These are phyloP conservation scores for Pinus tabuliformis DNA, from an alignment of 75 land plant genomes.

Conservation along the genomic window DNA sequence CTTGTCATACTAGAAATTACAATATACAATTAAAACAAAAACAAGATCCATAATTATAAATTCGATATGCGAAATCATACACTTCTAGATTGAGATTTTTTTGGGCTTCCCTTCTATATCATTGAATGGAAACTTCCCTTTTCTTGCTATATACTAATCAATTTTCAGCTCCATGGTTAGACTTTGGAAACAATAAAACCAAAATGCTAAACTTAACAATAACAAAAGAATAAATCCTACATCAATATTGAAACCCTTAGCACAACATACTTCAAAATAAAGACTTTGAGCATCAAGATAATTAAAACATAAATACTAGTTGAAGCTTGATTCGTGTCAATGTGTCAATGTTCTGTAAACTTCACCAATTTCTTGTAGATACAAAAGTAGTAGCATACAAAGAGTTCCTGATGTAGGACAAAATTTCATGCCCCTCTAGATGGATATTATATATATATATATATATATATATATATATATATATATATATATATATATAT, in stretches of 20 bases:
- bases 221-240: not conserved
- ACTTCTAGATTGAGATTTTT: slow-evolving; percentile 68
- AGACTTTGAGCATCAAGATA: not conserved
- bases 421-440: not conserved
- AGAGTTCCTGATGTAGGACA: not conserved
- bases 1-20: not conserved
- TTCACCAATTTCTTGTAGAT: not conserved
- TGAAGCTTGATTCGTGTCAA: not conserved
- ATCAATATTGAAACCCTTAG: not conserved
- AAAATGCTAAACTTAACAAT: not conserved
- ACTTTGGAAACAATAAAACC: slow-evolving; percentile 20
- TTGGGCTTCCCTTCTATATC: slow-evolving; percentile 82
- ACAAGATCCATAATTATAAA: not conserved
- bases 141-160: slow-evolving; percentile 77
- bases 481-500: too few relatives aligned
- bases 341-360: not conserved
- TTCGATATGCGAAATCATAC: slow-evolving; percentile 27
- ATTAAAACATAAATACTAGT: not conserved
- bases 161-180: slow-evolving; percentile 51
- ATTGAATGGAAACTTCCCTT: slow-evolving; percentile 84
- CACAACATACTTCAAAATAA: not conserved
- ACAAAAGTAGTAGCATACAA: not conserved
- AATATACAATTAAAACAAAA: not conserved
- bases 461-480: too few relatives aligned
- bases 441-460: not conserved